These are phyloP conservation scores for Diospyros kaki DNA, from an alignment of 148 eudicot genomes.

Conservation along the genomic window DNA sequence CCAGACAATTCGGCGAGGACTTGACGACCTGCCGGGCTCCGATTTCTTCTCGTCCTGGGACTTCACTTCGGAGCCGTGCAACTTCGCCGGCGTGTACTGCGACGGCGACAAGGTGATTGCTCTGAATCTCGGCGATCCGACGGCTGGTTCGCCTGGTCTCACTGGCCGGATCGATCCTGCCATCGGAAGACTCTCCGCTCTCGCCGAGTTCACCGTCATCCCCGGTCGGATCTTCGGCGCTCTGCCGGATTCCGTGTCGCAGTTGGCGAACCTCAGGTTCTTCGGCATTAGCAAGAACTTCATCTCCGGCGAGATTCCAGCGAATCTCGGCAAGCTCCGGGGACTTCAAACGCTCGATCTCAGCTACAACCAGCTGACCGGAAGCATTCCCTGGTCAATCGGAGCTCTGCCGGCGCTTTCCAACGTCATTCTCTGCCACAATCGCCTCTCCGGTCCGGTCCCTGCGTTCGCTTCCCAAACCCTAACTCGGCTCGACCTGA, in stretches of 20 bases:
- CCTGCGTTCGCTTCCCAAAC: slow-evolving; percentile 43
- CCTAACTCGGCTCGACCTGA: slow-evolving; percentile 68
- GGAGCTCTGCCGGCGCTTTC: slow-evolving; percentile 48
- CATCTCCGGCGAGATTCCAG: slow-evolving; percentile 64
- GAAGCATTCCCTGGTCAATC: slow-evolving; percentile 48
- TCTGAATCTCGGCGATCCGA: slow-evolving; percentile 74
- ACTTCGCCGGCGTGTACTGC: slow-evolving; percentile 74
- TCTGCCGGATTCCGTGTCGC: slow-evolving; percentile 48
- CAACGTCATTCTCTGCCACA: slow-evolving; percentile 58
- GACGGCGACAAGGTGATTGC: slow-evolving; percentile 52
- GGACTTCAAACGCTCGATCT: slow-evolving; percentile 61
- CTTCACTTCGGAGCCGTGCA: slow-evolving; percentile 83
- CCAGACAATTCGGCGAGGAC: slow-evolving; percentile 54
- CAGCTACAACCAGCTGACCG: slow-evolving; percentile 72
- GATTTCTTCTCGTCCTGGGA: slow-evolving; percentile 73
- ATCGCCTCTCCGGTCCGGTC: slow-evolving; percentile 49
- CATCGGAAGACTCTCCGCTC: slow-evolving; percentile 52
- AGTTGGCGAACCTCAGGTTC: slow-evolving; percentile 49
- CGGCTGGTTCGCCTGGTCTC: slow-evolving; percentile 75
- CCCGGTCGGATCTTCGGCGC: slow-evolving; percentile 69
- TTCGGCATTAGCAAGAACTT: slow-evolving; percentile 62
- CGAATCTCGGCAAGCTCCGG: slow-evolving; percentile 35
- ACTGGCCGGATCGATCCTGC: slow-evolving; percentile 70
- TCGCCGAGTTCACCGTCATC: slow-evolving; percentile 66
- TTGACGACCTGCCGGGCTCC: slow-evolving; percentile 62